phyloP scores from a whole-genome alignment of 2,329 filamentous ascomycete species.

The Diaporthe vaccinii region DNA sequence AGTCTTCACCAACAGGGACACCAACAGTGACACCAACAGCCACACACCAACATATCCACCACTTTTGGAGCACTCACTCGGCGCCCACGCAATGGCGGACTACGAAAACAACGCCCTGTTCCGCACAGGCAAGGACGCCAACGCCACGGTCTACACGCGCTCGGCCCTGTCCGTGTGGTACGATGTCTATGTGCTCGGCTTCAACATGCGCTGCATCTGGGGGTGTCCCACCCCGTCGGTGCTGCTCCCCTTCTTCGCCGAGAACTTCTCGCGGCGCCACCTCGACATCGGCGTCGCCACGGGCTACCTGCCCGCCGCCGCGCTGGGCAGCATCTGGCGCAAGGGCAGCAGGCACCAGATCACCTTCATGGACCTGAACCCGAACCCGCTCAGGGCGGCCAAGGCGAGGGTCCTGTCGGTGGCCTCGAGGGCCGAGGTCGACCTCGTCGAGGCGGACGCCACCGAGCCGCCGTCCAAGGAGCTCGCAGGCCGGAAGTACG shows the following conservation, averaged over 20 bases:
- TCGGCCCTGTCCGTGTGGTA: constrained; percentile 45
- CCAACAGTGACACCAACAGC: too few relatives aligned
- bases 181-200: constrained; percentile 51
- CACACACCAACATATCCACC: neutral
- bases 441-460: constrained; percentile 53
- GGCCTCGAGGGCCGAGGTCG: constrained; percentile 44
- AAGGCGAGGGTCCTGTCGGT: constrained; percentile 45
- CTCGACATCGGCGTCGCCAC: constrained; percentile 57
- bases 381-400: constrained; percentile 50
- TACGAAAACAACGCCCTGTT: constrained; percentile 35
- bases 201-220: constrained; percentile 55
- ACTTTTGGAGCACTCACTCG: too few relatives aligned
- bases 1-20: neutral
- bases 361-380: constrained; percentile 54
- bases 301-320: constrained; percentile 53
- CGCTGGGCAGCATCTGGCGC: constrained; percentile 44
- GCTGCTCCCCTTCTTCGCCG: constrained; percentile 52
- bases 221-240: constrained; percentile 49
- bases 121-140: constrained; percentile 33
- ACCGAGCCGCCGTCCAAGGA: constrained; percentile 49
- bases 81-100: constrained; percentile 24
- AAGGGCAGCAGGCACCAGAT: constrained; percentile 46
- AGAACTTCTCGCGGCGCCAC: constrained; percentile 52
- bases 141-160: constrained; percentile 40
- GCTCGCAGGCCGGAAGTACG: constrained; percentile 50